Evolutionary conservation across 2,329 filamentous ascomycete species (phyloP), one percentile per base, ranked within the genome.

Genomic region (Periconia digitata): DNA sequence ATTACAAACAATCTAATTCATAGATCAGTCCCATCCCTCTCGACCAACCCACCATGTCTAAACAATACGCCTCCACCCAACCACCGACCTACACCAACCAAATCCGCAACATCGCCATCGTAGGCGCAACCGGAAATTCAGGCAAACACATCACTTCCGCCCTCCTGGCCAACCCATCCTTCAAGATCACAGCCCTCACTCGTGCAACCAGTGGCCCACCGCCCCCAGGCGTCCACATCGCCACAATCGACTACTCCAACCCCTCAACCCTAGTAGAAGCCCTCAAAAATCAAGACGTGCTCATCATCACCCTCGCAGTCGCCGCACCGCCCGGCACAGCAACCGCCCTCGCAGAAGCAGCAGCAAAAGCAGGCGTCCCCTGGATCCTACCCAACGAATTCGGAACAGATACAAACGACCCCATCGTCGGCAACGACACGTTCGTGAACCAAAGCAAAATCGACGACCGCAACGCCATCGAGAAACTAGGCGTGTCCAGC

Each of bases 321-420:
- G 24, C 16, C 7, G 50, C 54, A 1, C 69, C 71, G 8, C 55
- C 56, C 0, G 65, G 66, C 8, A 58, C 54, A 1, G 62, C 72
- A 38, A 22, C 38, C 2, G 60, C 59, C 22, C 63, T 73, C 43
- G 58, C 74, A 40, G 23, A 54, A 13, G 71, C 71, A 6, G 71
- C 72, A 7, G 66, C 56, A 5, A 62, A 69, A 43, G 73, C 73
- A 2, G 63, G 66, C 6, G 66, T 75, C 3, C 52, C 55, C 2
- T 75, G 62, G 60, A 60, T 76, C 48, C 53, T 75, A 47, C 74
- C 73, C 6, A 75, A 75, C 44, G 62, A 67, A 27, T 74, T 59
- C 55, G 61, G 59, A 13, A 55, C 47, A 22, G 70, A 72, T 24
- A 49, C 54, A 6, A 43, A 51, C 8, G 47, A 66, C 40, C 40